Conservation (phyloP, 169 alveolate species). For the Perkinsus olseni region DNA sequence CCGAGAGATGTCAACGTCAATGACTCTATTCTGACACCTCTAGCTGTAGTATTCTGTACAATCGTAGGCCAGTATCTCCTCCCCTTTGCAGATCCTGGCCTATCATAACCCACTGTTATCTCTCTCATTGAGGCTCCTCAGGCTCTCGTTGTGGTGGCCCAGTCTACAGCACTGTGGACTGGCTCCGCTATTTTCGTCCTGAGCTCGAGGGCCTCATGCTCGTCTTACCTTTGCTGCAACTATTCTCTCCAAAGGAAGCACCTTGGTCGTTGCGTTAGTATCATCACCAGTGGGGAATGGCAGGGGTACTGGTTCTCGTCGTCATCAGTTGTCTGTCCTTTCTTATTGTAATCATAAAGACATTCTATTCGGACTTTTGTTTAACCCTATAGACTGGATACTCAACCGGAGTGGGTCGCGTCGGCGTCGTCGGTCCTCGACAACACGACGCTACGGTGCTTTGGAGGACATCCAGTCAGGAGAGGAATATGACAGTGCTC, state of each 20-base stretch:
- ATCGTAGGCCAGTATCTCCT: background rate
- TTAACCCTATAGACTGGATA: background rate
- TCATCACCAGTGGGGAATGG: background rate
- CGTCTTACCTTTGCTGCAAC: too few relatives aligned
- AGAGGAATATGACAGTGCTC: background rate
- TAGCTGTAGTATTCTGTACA: background rate
- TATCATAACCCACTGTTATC: background rate
- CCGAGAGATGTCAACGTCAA: background rate
- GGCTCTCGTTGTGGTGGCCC: background rate
- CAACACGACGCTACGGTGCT: background rate
- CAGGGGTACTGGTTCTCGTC: too few relatives aligned
- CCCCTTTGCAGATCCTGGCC: background rate
- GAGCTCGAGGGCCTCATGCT: too few relatives aligned
- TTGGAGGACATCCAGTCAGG: background rate
- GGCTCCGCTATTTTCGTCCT: too few relatives aligned
- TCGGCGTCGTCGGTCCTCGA: background rate
- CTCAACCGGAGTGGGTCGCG: background rate
- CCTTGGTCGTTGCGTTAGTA: background rate
- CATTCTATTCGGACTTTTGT: background rate
- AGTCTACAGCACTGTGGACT: too few relatives aligned
- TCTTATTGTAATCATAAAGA: background rate
- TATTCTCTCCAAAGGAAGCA: too few relatives aligned
- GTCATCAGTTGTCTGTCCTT: background rate
- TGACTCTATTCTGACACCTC: background rate
- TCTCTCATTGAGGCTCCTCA: background rate